Conservation (phyloP, 345 rosid genomes). For the Acer saccharum region DNA sequence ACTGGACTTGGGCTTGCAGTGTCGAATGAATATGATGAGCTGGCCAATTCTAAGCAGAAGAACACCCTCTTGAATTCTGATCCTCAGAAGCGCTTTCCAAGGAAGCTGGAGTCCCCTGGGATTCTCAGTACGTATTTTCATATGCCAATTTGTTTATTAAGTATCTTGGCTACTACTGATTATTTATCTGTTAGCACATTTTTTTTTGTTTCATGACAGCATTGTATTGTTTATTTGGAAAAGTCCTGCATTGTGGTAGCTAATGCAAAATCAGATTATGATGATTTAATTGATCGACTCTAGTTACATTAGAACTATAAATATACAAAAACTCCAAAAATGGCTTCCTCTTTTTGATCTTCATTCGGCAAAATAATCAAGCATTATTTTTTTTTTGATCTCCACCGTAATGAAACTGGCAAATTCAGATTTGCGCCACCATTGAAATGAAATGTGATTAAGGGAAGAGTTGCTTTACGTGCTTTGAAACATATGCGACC, state of each 20-base stretch:
- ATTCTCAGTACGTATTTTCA: constrained; percentile 42
- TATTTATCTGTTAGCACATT: background rate
- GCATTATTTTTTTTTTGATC: no score
- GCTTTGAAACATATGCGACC: no score
- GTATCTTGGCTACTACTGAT: background rate
- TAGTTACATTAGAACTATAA: background rate
- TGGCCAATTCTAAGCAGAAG: constrained; percentile 48
- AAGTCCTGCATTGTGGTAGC: background rate
- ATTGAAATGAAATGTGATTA: no score
- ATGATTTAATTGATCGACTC: background rate
- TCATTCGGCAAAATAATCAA: no score
- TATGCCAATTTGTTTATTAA: background rate
- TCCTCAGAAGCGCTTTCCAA: constrained; percentile 20
- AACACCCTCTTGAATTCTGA: constrained; percentile 28
- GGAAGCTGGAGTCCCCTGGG: constrained; percentile 28
- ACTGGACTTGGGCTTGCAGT: constrained; percentile 53
- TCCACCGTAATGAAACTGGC: no score
- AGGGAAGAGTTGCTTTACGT: no score
- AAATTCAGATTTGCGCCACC: no score
- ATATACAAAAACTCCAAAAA: no score
- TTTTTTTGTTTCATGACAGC: background rate
- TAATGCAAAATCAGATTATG: background rate
- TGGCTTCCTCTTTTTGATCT: no score
- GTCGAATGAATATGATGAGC: constrained; percentile 52
- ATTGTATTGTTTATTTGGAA: background rate